A percentile compares a stretch with the other conserved stretches of the same genome.
These are phyloP conservation scores for Kwoniella pini DNA, from an alignment of 768 basidiomycete species.

Conservation along the genomic window DNA sequence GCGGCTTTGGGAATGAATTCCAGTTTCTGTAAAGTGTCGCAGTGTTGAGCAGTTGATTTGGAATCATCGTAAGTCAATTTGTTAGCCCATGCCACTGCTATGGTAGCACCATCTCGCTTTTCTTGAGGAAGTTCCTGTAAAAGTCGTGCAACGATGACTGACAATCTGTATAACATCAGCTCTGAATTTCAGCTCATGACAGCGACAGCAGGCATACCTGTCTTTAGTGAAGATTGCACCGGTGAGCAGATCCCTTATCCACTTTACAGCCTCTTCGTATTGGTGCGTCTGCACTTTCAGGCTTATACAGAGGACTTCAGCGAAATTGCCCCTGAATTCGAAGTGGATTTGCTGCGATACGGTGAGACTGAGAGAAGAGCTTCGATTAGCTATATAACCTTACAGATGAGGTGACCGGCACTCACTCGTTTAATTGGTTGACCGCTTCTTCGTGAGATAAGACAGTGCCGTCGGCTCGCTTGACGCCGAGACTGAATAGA, in stretches of 20 bases:
- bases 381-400: not conserved
- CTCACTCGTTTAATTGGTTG: constrained; percentile 79
- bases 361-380: constrained; percentile 58
- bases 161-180: constrained; percentile 64
- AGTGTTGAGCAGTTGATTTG: constrained; percentile 67
- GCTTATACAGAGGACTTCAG: constrained; percentile 71
- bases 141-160: constrained; percentile 81
- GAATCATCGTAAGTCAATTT: constrained; percentile 67
- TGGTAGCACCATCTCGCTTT: constrained; percentile 83
- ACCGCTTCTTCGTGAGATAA: constrained; percentile 87
- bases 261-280: constrained; percentile 79
- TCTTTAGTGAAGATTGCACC: constrained; percentile 48
- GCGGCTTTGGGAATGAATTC: constrained; percentile 77
- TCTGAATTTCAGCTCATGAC: not conserved
- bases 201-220: constrained; percentile 28
- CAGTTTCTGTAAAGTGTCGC: constrained; percentile 69
- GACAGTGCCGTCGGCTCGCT: constrained; percentile 65
- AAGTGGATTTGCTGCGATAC: constrained; percentile 77
- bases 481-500: constrained; percentile 87
- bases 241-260: constrained; percentile 58
- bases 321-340: constrained; percentile 65
- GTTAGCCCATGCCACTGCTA: constrained; percentile 70
- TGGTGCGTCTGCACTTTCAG: constrained; percentile 80
- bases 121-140: constrained; percentile 85
- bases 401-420: not conserved